These are phyloP conservation scores for Colletotrichum sp. DNA, from an alignment of 2,329 filamentous ascomycete genomes.

Conservation along the genomic window DNA sequence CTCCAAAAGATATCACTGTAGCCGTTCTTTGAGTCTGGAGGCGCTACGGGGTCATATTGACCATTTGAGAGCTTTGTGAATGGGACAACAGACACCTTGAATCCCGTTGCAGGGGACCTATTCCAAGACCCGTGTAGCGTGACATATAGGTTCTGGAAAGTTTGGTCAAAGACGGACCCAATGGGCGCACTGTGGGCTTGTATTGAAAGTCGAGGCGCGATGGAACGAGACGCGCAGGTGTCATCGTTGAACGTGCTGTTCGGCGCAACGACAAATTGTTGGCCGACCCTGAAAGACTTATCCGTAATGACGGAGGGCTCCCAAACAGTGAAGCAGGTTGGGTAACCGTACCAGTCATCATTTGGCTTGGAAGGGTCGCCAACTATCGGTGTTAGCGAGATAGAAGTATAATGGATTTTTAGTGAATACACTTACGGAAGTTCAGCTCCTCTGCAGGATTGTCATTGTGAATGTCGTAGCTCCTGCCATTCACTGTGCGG, in stretches of 20 bases:
- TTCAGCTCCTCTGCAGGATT: constrained; percentile 72
- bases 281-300: constrained; percentile 34
- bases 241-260: constrained; percentile 40
- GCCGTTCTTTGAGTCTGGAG: constrained; percentile 29
- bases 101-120: constrained; percentile 38
- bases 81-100: constrained; percentile 41
- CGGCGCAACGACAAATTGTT: constrained; percentile 41
- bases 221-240: constrained; percentile 34
- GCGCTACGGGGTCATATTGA: constrained; percentile 34
- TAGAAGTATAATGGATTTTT: neutral
- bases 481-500: constrained; percentile 46
- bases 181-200: constrained; percentile 65
- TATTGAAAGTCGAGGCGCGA: constrained; percentile 55
- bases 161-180: constrained; percentile 62
- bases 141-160: constrained; percentile 58
- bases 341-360: constrained; percentile 59
- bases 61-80: constrained; percentile 30
- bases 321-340: constrained; percentile 64
- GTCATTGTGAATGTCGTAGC: constrained; percentile 57
- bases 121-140: constrained; percentile 67
- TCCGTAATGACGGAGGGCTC: constrained; percentile 38
- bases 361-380: constrained; percentile 32
- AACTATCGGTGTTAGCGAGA: constrained; percentile 19
- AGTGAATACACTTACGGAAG: constrained; percentile 45
- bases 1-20: constrained; percentile 37